Evolutionary conservation across 805 yeast genomes (phyloP).

Genomic region (Ogataea henricii): DNA sequence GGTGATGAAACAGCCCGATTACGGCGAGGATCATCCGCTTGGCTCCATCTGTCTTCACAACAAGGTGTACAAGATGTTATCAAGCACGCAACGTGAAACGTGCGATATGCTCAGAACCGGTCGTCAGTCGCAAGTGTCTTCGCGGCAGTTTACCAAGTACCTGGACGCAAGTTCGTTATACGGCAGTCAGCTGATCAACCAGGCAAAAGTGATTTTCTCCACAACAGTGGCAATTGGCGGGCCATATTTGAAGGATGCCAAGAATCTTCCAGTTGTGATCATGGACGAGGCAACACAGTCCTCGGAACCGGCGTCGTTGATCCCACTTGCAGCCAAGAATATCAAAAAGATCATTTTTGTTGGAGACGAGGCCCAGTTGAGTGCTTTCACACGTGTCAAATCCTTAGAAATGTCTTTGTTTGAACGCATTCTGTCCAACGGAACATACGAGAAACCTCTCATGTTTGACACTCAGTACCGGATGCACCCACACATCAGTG

Average conservation of each 20-base stretch:
- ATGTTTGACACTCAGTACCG: constrained; percentile 87
- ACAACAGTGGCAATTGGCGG: constrained; percentile 77
- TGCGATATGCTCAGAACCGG: constrained; percentile 46
- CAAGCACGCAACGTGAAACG: constrained; percentile 45
- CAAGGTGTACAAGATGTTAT: constrained; percentile 52
- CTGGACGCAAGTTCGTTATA: constrained; percentile 46
- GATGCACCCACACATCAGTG: constrained; percentile 92
- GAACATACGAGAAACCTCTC: constrained; percentile 58
- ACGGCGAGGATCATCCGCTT: constrained; percentile 54
- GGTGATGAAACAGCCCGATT: constrained; percentile 61
- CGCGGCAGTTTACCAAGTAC: constrained; percentile 52
- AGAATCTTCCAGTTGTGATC: constrained; percentile 58
- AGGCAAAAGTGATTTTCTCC: constrained; percentile 69
- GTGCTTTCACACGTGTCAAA: constrained; percentile 70
- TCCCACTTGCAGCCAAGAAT: constrained; percentile 69
- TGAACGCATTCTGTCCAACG: constrained; percentile 64
- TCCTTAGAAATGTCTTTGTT: constrained; percentile 66
- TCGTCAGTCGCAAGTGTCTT: constrained; percentile 41
- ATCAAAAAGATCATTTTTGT: constrained; percentile 70
- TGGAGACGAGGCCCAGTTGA: constrained; percentile 76
- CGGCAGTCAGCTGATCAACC: constrained; percentile 54
- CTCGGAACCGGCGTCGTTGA: constrained; percentile 69
- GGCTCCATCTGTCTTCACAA: constrained; percentile 65
- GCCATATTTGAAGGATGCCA: constrained; percentile 55
- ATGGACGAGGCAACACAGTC: constrained; percentile 83